Base-by-base conservation (phyloP, 805 yeast species). In the Pichia kluyveri region DNA sequence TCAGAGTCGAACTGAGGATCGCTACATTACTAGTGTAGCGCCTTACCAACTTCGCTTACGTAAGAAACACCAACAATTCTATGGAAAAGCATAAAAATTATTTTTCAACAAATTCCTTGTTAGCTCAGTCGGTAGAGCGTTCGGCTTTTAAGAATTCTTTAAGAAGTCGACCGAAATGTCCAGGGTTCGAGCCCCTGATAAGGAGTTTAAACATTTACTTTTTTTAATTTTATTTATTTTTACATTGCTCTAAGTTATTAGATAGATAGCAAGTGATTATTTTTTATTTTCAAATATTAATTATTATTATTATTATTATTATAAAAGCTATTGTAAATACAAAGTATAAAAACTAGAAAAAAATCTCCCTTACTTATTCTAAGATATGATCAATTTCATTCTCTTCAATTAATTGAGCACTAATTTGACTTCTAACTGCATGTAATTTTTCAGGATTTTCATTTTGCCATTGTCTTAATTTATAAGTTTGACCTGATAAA, bases 391-490 rank as follows among this genome's bases (percentile, higher is more conserved):
- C 60, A 32, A 57, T 49, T n/a, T 46, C 55, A n/a, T 44, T 42
- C 17, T 56, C 37, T 42, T 62, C 63, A 11, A 63, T 51, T 31
- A 48, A 23, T 42, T 67, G 68, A 38, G 75, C 73, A 50, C 72
- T 67, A 30, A 83, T 71, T 68, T 83, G 89, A 34, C 82, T 75
- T 59, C 72, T 73, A n/a, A 83, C 86, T 31, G 79, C 85, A 58
- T 86, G 93, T 51, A 87, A 62, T 52, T 80, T 71, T 55, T 86
- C 91, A 2, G 93, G 93, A 56, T 86, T 78, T 4, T 67, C 68
- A 19, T 71, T 60, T 65, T 87, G 96, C 93, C 95, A 88, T 55
- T 74, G 82, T 53, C 75, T 71, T 49, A 88, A 69, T 63, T 86
- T 88, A 63, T 78, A 63, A 1, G 82, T 66, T 63, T 86, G 93